Conservation (phyloP, 345 rosid species). For the Barbarea vulgaris region DNA sequence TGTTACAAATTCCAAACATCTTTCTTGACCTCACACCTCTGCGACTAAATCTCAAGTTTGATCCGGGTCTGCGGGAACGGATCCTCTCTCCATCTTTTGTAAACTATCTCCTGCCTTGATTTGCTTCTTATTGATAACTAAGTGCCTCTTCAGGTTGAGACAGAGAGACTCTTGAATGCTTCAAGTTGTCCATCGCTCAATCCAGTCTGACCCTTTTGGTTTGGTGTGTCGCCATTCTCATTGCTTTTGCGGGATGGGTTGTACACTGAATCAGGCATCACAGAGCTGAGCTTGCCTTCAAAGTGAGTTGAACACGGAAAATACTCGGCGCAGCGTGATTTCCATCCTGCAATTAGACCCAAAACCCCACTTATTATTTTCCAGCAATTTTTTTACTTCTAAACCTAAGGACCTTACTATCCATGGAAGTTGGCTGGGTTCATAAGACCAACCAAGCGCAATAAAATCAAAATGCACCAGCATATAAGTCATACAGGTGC, state of each 20-base stretch:
- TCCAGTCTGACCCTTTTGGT: constrained; percentile 45
- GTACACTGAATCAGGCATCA: constrained; percentile 53
- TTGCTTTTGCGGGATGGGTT: constrained; percentile 45
- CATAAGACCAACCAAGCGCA: constrained; percentile 3
- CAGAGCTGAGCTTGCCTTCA: constrained; percentile 72
- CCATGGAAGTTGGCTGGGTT: not conserved
- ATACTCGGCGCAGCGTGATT: constrained; percentile 62
- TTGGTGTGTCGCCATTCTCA: constrained; percentile 58
- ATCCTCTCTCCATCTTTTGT: constrained; percentile 21
- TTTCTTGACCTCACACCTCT: constrained; percentile 22
- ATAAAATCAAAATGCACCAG: not conserved
- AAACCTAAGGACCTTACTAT: constrained; percentile 7
- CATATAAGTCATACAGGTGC: not conserved
- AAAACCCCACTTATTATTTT: not conserved
- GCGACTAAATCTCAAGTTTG: constrained; percentile 19
- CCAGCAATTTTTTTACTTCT: constrained; percentile 2
- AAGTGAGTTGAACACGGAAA: constrained; percentile 79
- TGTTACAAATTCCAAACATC: constrained; percentile 38
- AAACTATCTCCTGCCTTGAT: constrained; percentile 13
- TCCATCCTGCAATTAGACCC: constrained; percentile 72
- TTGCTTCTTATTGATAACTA: constrained; percentile 27
- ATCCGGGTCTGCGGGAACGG: constrained; percentile 15
- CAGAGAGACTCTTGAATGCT: constrained; percentile 58
- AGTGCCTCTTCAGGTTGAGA: constrained; percentile 37
- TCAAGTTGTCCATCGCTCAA: constrained; percentile 75